Conservation (phyloP, 1,284 basidiomycete species). For the Mycosarcoma mackinlayi region DNA sequence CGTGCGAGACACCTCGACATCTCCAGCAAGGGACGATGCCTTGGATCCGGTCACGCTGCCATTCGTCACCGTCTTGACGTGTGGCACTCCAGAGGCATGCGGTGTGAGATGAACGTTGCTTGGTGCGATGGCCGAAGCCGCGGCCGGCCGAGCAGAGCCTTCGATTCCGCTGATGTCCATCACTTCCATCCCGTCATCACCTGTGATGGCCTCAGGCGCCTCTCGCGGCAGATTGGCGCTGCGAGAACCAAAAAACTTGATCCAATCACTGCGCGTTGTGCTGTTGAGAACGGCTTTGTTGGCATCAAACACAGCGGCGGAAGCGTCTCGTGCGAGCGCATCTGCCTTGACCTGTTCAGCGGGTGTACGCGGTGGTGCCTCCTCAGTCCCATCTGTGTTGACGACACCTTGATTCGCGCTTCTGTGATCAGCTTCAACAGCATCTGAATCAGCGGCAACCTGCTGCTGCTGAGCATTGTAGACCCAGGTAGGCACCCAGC, state of each 20-base stretch:
- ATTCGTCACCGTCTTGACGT: slow-evolving; percentile 9
- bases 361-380: slow-evolving; percentile 37
- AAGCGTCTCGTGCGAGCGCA: slow-evolving; percentile 49
- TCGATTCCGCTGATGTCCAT: slow-evolving; percentile 58
- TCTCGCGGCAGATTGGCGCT: slow-evolving; percentile 35
- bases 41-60: slow-evolving; percentile 24
- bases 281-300: slow-evolving; percentile 56
- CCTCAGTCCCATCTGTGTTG: background rate
- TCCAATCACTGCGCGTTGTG: slow-evolving; percentile 53
- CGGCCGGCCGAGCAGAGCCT: background rate
- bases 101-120: slow-evolving; percentile 15
- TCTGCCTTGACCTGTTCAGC: slow-evolving; percentile 64
- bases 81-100: slow-evolving; percentile 14
- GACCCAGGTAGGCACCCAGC: slow-evolving; percentile 53
- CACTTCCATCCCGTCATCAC: slow-evolving; percentile 55
- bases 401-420: background rate
- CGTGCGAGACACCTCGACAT: slow-evolving; percentile 6
- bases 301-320: slow-evolving; percentile 31
- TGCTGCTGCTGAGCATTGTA: slow-evolving; percentile 44
- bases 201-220: slow-evolving; percentile 23
- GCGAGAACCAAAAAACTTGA: slow-evolving; percentile 57
- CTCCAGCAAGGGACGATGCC: slow-evolving; percentile 32
- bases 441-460: background rate
- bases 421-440: too few species aligned
- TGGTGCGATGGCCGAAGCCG: slow-evolving; percentile 8